Evolutionary conservation across 164 flowering plant species (phyloP).

Genomic region (Buxus sempervirens): DNA sequence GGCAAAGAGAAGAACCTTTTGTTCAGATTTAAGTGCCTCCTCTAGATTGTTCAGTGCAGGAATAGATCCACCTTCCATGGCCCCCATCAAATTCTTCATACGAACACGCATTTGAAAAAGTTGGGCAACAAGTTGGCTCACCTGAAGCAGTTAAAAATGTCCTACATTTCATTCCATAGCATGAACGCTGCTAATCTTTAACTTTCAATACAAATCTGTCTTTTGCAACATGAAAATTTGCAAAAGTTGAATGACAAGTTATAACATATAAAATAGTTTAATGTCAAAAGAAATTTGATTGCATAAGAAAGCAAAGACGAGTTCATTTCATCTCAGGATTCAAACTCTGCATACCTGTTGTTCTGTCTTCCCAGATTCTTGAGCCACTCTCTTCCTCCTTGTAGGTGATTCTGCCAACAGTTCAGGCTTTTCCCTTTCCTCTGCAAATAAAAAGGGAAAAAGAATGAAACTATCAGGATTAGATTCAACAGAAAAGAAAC

Average conservation of each 20-base stretch:
- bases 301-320: background rate
- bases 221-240: slow-evolving; percentile 38
- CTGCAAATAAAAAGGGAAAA: slow-evolving; percentile 33
- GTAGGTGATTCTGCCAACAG: slow-evolving; percentile 83
- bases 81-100: slow-evolving; percentile 95
- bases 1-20: slow-evolving; percentile 49
- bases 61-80: slow-evolving; percentile 91
- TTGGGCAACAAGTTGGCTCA: slow-evolving; percentile 92
- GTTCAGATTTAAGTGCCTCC: slow-evolving; percentile 79
- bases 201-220: background rate
- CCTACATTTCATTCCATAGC: background rate
- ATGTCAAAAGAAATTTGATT: background rate
- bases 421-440: slow-evolving; percentile 97
- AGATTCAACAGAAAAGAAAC: background rate
- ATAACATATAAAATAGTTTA: no score
- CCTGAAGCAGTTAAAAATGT: slow-evolving; percentile 37
- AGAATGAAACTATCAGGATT: background rate
- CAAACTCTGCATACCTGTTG: slow-evolving; percentile 54
- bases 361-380: slow-evolving; percentile 87
- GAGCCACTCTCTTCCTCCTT: slow-evolving; percentile 85
- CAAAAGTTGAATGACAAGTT: background rate
- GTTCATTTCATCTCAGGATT: background rate
- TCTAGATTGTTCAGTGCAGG: slow-evolving; percentile 87
- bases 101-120: slow-evolving; percentile 96
- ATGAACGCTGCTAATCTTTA: background rate